Conservation (phyloP, 2,329 filamentous ascomycete genomes). For the Xylaria arbuscula region DNA sequence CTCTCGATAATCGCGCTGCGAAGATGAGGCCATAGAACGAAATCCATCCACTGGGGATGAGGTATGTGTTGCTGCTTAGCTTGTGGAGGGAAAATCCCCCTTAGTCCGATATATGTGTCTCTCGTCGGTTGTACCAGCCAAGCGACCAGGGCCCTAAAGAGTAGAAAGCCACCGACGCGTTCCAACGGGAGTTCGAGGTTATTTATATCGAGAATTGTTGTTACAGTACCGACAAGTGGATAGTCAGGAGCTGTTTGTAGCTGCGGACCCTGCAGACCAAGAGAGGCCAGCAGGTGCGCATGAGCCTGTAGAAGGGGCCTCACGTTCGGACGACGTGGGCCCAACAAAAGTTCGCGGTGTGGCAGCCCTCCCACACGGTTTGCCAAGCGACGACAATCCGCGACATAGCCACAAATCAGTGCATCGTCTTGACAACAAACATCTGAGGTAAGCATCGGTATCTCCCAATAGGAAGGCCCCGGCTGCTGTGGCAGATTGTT, state of each 20-base stretch:
- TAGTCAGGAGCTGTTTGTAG: slow-evolving; percentile 37
- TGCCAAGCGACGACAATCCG: slow-evolving; percentile 52
- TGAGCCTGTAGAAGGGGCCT: slow-evolving; percentile 47
- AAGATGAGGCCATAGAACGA: slow-evolving; percentile 50
- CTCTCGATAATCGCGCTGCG: slow-evolving; percentile 52
- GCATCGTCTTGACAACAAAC: slow-evolving; percentile 51
- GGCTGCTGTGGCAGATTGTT: slow-evolving; percentile 36
- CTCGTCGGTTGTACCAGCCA: slow-evolving; percentile 51
- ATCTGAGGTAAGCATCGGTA: slow-evolving; percentile 49
- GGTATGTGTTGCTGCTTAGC: slow-evolving; percentile 46
- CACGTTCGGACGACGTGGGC: slow-evolving; percentile 51
- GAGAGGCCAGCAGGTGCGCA: slow-evolving; percentile 24
- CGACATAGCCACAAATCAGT: slow-evolving; percentile 52
- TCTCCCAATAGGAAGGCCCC: slow-evolving; percentile 48
- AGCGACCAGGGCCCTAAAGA: slow-evolving; percentile 48
- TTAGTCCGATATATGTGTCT: slow-evolving; percentile 45
- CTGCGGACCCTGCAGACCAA: slow-evolving; percentile 43
- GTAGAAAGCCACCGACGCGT: slow-evolving; percentile 50
- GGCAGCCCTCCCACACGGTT: slow-evolving; percentile 38
- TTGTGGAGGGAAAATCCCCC: slow-evolving; percentile 44
- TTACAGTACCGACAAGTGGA: slow-evolving; percentile 49
- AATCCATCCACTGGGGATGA: slow-evolving; percentile 51
- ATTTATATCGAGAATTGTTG: slow-evolving; percentile 48
- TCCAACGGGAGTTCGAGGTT: slow-evolving; percentile 48
- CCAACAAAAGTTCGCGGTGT: slow-evolving; percentile 48